These are phyloP conservation scores for Hygrophila difformis DNA, from an alignment of 257 asterid genomes.

Conservation along the genomic window DNA sequence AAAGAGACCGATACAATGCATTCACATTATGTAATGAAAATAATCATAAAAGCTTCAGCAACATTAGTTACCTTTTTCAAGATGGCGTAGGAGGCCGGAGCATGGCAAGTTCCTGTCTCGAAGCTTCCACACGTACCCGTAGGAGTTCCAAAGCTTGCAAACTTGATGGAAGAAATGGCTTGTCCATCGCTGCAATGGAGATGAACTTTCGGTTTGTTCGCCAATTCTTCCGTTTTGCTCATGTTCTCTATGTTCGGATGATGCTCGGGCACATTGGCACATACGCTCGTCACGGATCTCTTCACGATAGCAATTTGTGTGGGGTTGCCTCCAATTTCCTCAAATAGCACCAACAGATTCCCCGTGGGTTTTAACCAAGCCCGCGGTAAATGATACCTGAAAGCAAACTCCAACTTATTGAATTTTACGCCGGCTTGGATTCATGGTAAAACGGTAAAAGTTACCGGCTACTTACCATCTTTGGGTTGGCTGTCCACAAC, in stretches of 20 bases:
- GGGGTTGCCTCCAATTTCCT: slow-evolving; percentile 97
- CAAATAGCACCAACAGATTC: slow-evolving; percentile 75
- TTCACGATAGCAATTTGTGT: slow-evolving; percentile 55
- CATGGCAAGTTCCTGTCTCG: slow-evolving; percentile 85
- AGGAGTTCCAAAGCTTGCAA: too few relatives aligned
- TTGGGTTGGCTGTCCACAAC: slow-evolving; percentile 92
- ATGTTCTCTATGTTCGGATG: slow-evolving; percentile 72
- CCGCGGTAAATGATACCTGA: slow-evolving; percentile 90
- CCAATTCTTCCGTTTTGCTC: slow-evolving; percentile 41
- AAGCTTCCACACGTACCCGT: slow-evolving; percentile 84
- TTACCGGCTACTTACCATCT: slow-evolving; percentile 44
- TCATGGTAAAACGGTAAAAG: neutral
- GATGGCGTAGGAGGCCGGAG: slow-evolving; percentile 52
- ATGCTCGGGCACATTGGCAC: slow-evolving; percentile 72
- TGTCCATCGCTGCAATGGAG: slow-evolving; percentile 62
- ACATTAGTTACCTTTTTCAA: slow-evolving; percentile 51
- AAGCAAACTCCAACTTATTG: neutral
- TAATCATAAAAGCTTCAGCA: neutral
- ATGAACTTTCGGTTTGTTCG: slow-evolving; percentile 60
- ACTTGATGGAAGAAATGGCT: slow-evolving; percentile 72
- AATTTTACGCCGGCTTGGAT: neutral
- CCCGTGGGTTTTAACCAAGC: slow-evolving; percentile 78
- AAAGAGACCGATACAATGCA: neutral
- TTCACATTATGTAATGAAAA: neutral
- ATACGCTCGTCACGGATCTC: slow-evolving; percentile 67